Evolutionary conservation across 331 rosid genomes (phyloP), one percentile per base, ranked within the genome.

Genomic region (Saraca asoca): DNA sequence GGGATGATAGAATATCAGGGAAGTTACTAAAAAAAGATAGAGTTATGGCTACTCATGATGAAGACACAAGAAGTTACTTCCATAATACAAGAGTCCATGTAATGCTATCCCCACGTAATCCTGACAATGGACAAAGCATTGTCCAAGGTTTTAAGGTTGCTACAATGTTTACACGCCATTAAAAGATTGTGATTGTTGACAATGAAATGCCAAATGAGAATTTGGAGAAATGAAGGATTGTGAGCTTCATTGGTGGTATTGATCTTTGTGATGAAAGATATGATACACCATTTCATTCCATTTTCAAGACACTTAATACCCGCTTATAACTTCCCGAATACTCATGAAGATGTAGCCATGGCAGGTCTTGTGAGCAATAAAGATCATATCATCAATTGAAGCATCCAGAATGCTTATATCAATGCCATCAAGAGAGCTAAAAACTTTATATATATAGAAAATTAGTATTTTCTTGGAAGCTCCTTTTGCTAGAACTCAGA

Each of bases 251-350:
- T 54, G 86, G 86, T 6, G 83, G 86, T 33, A 60, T 81, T 78
- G 83, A 81, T 76, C 86, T 81, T 15, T 81, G 86, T 74, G 83
- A 74, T 73, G 86, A 83, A 42, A 78, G 86, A 62, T 81, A 81
- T 52, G 86, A 81, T 53, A 81, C 82, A 41, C 86, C 80, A 1
- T 74, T 33, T 10, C 83, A 78, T 63, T 63, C 83, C 6, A 17
- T 78, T 56, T 81, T 81, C 69, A 16, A 75, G 56, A 81, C 75
- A 44, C 62, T 78, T 5, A 43, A 29, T 41, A 69, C 86, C 83
- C 5, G 78, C 80, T 35, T 44, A 51, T 0, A 75, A 80, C 7
- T 66, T 77, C 12, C 82, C 82, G 5, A 16, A 53, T 14, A 15
- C 74, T 58, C 77, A 74, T 0, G 10, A 61, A 43, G 81, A 71